These are phyloP conservation scores for Rostrohypoxylon terebratum DNA, from an alignment of 495 filamentous ascomycete species.

Conservation along the genomic window DNA sequence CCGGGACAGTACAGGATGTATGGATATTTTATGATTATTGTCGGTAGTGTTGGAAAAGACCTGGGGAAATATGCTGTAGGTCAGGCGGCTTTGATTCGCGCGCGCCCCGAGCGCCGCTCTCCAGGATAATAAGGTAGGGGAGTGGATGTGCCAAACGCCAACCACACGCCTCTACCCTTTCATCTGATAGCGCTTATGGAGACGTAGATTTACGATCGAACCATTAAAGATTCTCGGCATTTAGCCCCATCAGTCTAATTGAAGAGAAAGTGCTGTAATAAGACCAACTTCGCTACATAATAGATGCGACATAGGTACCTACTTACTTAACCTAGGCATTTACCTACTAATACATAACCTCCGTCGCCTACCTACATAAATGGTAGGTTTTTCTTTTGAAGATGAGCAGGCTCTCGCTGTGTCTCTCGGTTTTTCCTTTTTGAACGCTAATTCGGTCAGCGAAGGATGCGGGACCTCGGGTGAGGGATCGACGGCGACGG, in stretches of 20 bases:
- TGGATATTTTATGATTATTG: slow-evolving; percentile 28
- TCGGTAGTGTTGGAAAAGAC: slow-evolving; percentile 19
- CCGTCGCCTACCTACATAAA: slow-evolving; percentile 1
- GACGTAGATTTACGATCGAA: slow-evolving; percentile 39
- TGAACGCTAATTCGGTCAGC: not conserved
- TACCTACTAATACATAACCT: not conserved
- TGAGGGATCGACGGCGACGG: slow-evolving; percentile 32
- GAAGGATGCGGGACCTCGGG: slow-evolving; percentile 33
- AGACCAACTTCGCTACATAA: slow-evolving; percentile 8
- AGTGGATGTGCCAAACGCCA: slow-evolving; percentile 27
- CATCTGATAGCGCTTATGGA: slow-evolving; percentile 31
- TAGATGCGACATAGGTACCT: slow-evolving; percentile 4
- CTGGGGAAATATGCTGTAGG: slow-evolving; percentile 18
- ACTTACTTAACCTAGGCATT: too few relatives aligned
- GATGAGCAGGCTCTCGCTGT: slow-evolving; percentile 8
- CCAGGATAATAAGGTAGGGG: slow-evolving; percentile 24
- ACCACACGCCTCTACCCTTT: slow-evolving; percentile 15
- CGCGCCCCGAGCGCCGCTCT: slow-evolving; percentile 33
- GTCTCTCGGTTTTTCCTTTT: slow-evolving; percentile 12
- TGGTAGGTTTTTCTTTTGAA: slow-evolving; percentile 4
- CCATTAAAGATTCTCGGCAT: slow-evolving; percentile 32
- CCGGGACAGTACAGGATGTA: slow-evolving; percentile 20
- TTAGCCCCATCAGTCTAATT: slow-evolving; percentile 37
- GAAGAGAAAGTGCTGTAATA: slow-evolving; percentile 9
- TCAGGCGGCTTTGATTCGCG: slow-evolving; percentile 29